Percentiles rank a stretch among this genome's conserved stretches.
phyloP scores from a whole-genome alignment of 1,139 yeast species.

The Magnusiomyces sp. region DNA sequence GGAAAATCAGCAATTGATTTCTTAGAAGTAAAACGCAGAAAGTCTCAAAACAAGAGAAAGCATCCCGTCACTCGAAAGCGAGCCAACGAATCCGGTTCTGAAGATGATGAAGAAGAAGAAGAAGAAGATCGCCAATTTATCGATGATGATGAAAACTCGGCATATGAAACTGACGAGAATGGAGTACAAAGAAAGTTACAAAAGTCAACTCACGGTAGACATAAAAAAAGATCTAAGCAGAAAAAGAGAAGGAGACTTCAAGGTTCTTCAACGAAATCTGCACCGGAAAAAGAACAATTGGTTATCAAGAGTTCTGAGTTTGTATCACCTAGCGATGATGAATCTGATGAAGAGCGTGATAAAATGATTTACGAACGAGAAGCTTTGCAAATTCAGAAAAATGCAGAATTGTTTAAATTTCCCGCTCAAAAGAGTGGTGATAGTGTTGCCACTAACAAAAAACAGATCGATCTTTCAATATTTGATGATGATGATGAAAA shows the following conservation, averaged over 20 bases:
- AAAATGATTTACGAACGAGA: slow-evolving; percentile 52
- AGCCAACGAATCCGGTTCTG: slow-evolving; percentile 17
- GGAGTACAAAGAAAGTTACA: neutral
- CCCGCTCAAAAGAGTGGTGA: neutral
- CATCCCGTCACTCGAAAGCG: slow-evolving; percentile 4
- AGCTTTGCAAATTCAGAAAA: slow-evolving; percentile 39
- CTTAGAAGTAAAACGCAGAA: slow-evolving; percentile 13
- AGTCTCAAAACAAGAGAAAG: slow-evolving; percentile 16
- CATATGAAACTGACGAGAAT: slow-evolving; percentile 8
- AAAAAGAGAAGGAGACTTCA: slow-evolving; percentile 4
- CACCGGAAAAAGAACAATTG: slow-evolving; percentile 14
- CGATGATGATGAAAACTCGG: slow-evolving; percentile 7
- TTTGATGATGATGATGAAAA: slow-evolving; percentile 25
- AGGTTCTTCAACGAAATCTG: slow-evolving; percentile 5
- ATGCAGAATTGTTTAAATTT: slow-evolving; percentile 17
- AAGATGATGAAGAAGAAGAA: slow-evolving; percentile 9
- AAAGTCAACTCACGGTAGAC: neutral
- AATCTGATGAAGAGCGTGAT: slow-evolving; percentile 52
- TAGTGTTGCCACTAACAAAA: neutral
- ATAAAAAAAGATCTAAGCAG: neutral
- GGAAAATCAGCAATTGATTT: slow-evolving; percentile 35
- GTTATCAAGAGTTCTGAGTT: slow-evolving; percentile 33
- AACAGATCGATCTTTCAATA: neutral
- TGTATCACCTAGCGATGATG: slow-evolving; percentile 60
- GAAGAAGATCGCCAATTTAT: slow-evolving; percentile 13